Conservation (phyloP, 352 stramenopile genomes). For the Phytophthora vignae region DNA sequence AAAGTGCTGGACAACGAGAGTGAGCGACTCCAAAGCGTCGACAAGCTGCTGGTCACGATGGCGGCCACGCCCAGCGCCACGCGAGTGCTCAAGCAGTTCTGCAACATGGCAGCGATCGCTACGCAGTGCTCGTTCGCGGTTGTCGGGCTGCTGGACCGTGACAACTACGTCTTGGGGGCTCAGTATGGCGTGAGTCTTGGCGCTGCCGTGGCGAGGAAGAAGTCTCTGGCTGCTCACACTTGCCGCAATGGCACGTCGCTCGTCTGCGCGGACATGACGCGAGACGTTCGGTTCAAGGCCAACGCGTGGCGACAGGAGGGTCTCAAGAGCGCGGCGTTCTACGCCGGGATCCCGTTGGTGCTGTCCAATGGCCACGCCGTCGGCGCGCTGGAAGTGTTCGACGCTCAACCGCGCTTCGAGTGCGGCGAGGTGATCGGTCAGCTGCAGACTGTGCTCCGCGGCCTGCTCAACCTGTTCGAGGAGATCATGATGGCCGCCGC, state of each 20-base stretch:
- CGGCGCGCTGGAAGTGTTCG: constrained; percentile 77
- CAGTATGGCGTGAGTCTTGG: constrained; percentile 45
- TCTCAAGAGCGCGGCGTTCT: constrained; percentile 63
- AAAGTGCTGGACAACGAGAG: constrained; percentile 64
- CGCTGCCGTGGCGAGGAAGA: constrained; percentile 41
- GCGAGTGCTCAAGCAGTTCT: constrained; percentile 71
- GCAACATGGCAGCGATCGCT: constrained; percentile 81
- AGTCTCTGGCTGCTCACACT: constrained; percentile 72
- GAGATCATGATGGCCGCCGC: constrained; percentile 59
- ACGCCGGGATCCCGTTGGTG: constrained; percentile 82
- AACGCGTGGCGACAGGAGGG: constrained; percentile 68
- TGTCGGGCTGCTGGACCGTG: constrained; percentile 66
- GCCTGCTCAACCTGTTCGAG: constrained; percentile 78
- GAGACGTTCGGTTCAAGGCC: constrained; percentile 69
- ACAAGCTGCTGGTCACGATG: constrained; percentile 52
- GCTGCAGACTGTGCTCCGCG: constrained; percentile 77
- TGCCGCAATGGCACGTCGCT: constrained; percentile 68
- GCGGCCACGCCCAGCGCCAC: constrained; percentile 47
- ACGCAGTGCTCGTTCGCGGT: constrained; percentile 72
- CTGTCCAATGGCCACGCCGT: constrained; percentile 77
- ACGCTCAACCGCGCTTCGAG: constrained; percentile 53
- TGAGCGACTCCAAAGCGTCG: constrained; percentile 56
- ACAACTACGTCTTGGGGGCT: constrained; percentile 64
- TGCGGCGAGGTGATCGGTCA: constrained; percentile 74
- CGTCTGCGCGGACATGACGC: constrained; percentile 70